Base-by-base conservation (phyloP, 1,284 basidiomycete species). In the Mycocalia duriaeana region DNA sequence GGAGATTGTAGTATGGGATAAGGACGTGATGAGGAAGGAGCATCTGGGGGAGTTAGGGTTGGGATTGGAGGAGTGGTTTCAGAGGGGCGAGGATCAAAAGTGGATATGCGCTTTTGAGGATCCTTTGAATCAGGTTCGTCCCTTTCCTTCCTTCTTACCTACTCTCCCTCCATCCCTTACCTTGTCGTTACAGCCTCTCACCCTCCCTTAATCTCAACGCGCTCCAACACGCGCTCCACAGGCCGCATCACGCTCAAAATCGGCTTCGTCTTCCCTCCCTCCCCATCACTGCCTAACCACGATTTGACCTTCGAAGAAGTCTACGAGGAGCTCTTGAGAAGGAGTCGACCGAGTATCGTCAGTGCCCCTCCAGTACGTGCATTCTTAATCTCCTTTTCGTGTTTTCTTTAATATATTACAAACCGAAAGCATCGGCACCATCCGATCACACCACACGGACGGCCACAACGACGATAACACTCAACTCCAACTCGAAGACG, bases 1-100 rank as follows among this genome's bases (percentile, higher is more conserved):
- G 42, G 93, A 97, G 63, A 74, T 93, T 40, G 85, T 97, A 25
- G 75, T 93, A 0, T 98, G 94, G 94, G 93, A 95, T 68, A 93
- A 90, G 70, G 94, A 95, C 60, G 70, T 85, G 56, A 81, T 77
- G 61, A 94, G 13, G 40, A 42, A 95, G 70, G 94, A 96, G 49
- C 98, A 97, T 66, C 79, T 98, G 42, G 95, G 95, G 24, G 95
- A 98, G 66, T 78, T 82, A 8, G 79, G 82, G 1, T 61, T 97
- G 5, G 77, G 80, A 0, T 62, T 95, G 22, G 81, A 87, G 24
- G 81, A 89, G 39, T 97, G 93, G 92, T 92, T 92, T 61, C 63
- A 45, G 4, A 56, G 56, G 18, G 45, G 63, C 18, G 71, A 52
- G 14, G 55, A 49, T 14, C 53, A 51, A 31, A 75, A 70, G 2